These are phyloP conservation scores for Aspergillus panamensis DNA, from an alignment of 495 filamentous ascomycete genomes.

Conservation along the genomic window DNA sequence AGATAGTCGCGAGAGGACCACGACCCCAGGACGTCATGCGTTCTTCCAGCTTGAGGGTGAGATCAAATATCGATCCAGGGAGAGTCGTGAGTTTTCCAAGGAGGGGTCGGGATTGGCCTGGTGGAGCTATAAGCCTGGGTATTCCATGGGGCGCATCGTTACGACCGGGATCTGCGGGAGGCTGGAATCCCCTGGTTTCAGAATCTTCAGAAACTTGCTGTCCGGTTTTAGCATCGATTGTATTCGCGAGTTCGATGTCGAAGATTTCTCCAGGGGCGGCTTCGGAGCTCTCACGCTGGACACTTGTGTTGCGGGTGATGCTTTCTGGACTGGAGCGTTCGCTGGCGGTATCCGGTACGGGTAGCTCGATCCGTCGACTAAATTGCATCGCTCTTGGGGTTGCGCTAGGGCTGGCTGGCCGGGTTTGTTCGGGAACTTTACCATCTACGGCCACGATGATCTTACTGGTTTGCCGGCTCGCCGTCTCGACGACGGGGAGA, in stretches of 20 bases:
- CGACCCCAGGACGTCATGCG: constrained; percentile 75
- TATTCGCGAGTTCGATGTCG: constrained; percentile 39
- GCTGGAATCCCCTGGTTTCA: constrained; percentile 19
- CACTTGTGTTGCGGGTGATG: constrained; percentile 16
- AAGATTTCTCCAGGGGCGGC: constrained; percentile 18
- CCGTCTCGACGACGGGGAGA: constrained; percentile 34
- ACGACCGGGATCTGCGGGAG: constrained; percentile 15
- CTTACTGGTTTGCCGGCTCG: constrained; percentile 32
- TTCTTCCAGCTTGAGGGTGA: constrained; percentile 60
- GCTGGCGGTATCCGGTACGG: constrained; percentile 44
- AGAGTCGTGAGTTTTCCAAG: constrained; percentile 44
- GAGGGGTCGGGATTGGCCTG: constrained; percentile 37
- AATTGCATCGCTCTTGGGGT: constrained; percentile 37
- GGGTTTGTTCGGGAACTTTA: constrained; percentile 1
- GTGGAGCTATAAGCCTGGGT: constrained; percentile 17
- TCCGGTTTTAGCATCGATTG: constrained; percentile 43
- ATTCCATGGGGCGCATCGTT: constrained; percentile 3
- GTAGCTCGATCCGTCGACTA: constrained; percentile 36
- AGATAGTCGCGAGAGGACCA: constrained; percentile 53
- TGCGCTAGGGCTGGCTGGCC: constrained; percentile 14
- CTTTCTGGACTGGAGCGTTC: constrained; percentile 35
- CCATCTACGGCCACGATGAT: constrained; percentile 9
- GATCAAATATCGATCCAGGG: constrained; percentile 45
- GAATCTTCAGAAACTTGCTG: constrained; percentile 31
- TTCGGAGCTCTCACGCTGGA: constrained; percentile 1